These are phyloP conservation scores for Comarum palustre DNA, from an alignment of 306 rosid genomes.

Conservation along the genomic window DNA sequence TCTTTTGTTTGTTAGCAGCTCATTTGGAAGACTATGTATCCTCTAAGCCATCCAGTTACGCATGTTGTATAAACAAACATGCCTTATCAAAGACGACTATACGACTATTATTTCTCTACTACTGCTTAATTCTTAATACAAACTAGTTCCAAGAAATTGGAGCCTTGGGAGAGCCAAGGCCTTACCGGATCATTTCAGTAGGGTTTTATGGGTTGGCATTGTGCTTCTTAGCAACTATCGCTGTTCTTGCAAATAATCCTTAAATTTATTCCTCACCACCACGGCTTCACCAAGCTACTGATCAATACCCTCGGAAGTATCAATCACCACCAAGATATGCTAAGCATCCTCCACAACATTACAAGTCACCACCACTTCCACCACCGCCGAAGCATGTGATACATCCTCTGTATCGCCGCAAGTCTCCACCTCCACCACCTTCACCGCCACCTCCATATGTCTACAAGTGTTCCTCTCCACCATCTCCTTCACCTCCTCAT, in stretches of 20 bases:
- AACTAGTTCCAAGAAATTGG: background rate
- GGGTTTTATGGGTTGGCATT: background rate
- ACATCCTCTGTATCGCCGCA: too few species aligned
- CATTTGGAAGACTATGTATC: too few species aligned
- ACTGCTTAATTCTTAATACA: background rate
- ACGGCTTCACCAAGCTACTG: too few species aligned
- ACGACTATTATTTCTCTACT: background rate
- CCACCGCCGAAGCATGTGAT: too few species aligned
- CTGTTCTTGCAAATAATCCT: background rate
- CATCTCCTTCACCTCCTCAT: background rate
- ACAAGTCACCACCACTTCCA: too few species aligned
- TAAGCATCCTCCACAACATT: too few species aligned
- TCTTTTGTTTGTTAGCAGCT: too few species aligned
- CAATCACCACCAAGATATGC: too few species aligned
- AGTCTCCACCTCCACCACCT: background rate
- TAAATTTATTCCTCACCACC: background rate
- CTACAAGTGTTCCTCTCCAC: too few species aligned
- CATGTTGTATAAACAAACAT: background rate
- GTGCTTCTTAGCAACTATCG: background rate
- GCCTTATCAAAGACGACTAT: background rate
- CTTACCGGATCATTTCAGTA: background rate
- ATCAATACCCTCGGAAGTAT: too few species aligned
- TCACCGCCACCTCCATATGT: too few species aligned
- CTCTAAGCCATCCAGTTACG: too few species aligned
- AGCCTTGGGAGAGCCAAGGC: background rate